These are phyloP conservation scores for Populus euphratica DNA, from an alignment of 345 rosid species.

Conservation along the genomic window DNA sequence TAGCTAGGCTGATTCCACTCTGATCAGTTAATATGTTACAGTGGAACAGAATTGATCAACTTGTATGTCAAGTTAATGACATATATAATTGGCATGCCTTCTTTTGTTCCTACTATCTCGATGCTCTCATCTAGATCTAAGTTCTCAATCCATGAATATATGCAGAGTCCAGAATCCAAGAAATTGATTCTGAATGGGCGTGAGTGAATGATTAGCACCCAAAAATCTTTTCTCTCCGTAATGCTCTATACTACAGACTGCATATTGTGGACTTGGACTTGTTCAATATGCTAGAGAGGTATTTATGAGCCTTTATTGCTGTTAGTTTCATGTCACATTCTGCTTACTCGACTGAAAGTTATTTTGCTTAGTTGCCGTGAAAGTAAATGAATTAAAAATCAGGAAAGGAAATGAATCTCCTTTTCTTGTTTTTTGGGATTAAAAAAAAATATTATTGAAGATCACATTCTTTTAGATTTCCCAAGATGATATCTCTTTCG, in stretches of 20 bases:
- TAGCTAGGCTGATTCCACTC: neutral
- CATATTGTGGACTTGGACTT: neutral
- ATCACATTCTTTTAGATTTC: neutral
- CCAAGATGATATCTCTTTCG: neutral
- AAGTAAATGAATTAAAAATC: neutral
- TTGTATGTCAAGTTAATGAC: neutral
- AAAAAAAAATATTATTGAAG: too few species aligned
- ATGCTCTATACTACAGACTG: neutral
- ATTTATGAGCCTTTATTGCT: constrained; percentile 46
- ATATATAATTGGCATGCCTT: neutral
- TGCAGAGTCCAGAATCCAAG: neutral
- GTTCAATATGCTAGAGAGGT: constrained; percentile 17
- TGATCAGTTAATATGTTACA: neutral
- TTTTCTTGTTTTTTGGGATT: too few species aligned
- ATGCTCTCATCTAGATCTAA: neutral
- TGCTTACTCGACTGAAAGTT: constrained; percentile 14
- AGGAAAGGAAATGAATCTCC: neutral
- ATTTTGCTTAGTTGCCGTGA: neutral
- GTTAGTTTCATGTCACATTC: constrained; percentile 57
- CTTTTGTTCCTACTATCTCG: neutral
- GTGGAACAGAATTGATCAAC: neutral
- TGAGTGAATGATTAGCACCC: neutral
- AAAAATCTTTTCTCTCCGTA: neutral
- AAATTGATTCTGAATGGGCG: neutral
- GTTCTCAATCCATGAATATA: neutral